phyloP scores from a whole-genome alignment of 2,329 filamentous ascomycete genomes.

The Neofusicoccum sp. region DNA sequence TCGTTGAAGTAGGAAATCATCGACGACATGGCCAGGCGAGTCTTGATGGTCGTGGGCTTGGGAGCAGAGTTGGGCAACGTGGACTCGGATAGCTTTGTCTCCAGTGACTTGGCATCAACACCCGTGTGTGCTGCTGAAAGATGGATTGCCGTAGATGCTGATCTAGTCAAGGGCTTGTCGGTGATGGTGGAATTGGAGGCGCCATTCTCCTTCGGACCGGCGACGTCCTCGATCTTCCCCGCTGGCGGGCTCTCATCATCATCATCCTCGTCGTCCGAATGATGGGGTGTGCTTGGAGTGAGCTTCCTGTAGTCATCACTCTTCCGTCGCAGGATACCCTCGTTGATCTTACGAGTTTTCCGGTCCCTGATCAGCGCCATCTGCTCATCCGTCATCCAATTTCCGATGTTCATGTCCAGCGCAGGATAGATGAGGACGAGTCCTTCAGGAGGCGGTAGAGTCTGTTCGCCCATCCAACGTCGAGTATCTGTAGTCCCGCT shows the following conservation, averaged over 20 bases:
- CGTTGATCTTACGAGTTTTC: conserved; percentile 75
- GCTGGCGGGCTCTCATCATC: conserved; percentile 33
- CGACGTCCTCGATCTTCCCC: conserved; percentile 7
- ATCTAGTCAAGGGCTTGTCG: not conserved
- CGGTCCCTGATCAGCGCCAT: conserved; percentile 91
- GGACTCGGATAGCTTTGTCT: conserved; percentile 26
- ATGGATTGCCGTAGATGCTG: conserved; percentile 36
- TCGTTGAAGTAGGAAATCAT: conserved; percentile 99
- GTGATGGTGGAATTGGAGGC: conserved; percentile 28
- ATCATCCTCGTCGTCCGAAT: conserved; percentile 73
- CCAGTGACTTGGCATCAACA: conserved; percentile 31
- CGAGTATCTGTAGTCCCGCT: conserved; percentile 61
- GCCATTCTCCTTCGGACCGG: conserved; percentile 16
- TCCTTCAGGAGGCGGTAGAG: conserved; percentile 76
- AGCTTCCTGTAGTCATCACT: conserved; percentile 85
- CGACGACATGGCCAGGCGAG: conserved; percentile 89
- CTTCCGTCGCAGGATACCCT: conserved; percentile 77
- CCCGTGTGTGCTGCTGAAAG: conserved; percentile 43
- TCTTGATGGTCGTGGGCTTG: conserved; percentile 63
- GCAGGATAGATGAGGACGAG: conserved; percentile 86
- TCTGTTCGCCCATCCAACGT: conserved; percentile 57
- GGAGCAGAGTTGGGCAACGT: conserved; percentile 23
- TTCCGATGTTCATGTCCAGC: conserved; percentile 95
- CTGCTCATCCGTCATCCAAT: conserved; percentile 99
- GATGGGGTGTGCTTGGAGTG: conserved; percentile 77